Evolutionary conservation across 257 asterid genomes (phyloP), one percentile per base, ranked within the genome.

Genomic region (Capsicum chinense): DNA sequence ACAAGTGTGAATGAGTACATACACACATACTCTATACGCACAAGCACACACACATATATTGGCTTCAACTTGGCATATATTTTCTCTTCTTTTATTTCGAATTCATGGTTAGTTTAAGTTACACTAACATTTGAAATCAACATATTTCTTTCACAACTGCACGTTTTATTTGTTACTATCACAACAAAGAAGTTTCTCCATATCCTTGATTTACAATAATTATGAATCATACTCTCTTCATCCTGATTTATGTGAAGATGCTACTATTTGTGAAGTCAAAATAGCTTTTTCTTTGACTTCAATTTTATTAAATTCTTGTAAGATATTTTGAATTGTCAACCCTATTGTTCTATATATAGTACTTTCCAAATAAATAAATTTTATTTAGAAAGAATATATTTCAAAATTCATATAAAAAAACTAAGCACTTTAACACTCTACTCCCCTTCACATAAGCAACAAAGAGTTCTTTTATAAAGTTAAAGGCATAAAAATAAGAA

Each of bases 91-190:
- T 26, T 76, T 26, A 63, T 52, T 42, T 78, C 63, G 26, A 26
- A 4, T 76, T 54, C 81, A 52, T 26, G 63, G 63, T 52, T 76
- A 76, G 7, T 76, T 76, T 76, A 21, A 26, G 42, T 52, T 47
- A 52, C 63, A 21, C 21, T 76, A 13, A 52, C 52, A 76, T 13
- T 63, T 76, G 9, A 76, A 76, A 52, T 52, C 47, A 76, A 76
- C 62, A 50, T 21, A 13, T 76, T 26, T 52, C 60, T 33, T 76
- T 52, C 81, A 73, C 42, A 73, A 73, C 14, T 7, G 48, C 14
- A 76, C 48, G 81, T 50, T 59, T 59, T 84, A 50, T 67, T 79
- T 76, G 63, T 52, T 52, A 76, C 21, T 52, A 33, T 54, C 63
- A 52, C 63, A 52, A 26, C 11, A 56, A 14, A 21, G 1, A 50